Base-by-base conservation (phyloP, 441 rosid genomes). In the Corymbia calophylla region DNA sequence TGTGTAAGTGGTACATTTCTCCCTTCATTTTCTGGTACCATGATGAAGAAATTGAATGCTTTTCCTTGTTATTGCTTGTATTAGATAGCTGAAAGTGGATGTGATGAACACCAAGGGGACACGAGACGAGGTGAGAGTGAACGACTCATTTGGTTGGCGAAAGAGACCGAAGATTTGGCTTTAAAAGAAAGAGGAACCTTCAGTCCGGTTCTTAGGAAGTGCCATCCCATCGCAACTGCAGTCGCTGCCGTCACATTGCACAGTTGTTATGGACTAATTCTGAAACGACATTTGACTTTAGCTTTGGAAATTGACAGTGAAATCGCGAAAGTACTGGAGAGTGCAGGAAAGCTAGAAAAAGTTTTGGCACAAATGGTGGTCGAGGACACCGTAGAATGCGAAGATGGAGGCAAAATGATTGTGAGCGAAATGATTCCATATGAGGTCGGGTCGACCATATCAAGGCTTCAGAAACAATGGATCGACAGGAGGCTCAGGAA, bases 391-490 rank as follows among this genome's bases (percentile, higher is more conserved):
- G 95, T 89, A 29, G 99, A 97, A 49, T 95, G 95, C 32, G 98
- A 98, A 58, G 99, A 96, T 82, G 99, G 99, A 88, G 99, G 99
- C 66, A 97, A 95, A 88, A 93, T 92, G 16, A 94, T 98, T 23
- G 95, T 98, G 23, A 90, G 96, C 91, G 98, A 98, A 90, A 98
- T 98, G 99, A 91, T 94, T 53, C 99, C 99, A 5, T 97, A 95
- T 31, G 98, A 98, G 91, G 96, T 98, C 23, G 98, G 97, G 88
- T 93, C 95, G 0, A 95, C 96, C 87, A 94, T 96, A 87, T 15
- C 95, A 85, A 93, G 89, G 48, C 94, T 95, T 25, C 89, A 94
- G 89, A 94, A 94, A 54, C 95, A 95, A 85, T 96, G 99, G 99
- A 94, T 95, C 44, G 96, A 95, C 11, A 96, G 93, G 88, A 95